Percentiles rank a stretch among this genome's conserved stretches.
These are phyloP conservation scores for Lachnellula suecica DNA, from an alignment of 2,329 filamentous ascomycete species.

Conservation along the genomic window DNA sequence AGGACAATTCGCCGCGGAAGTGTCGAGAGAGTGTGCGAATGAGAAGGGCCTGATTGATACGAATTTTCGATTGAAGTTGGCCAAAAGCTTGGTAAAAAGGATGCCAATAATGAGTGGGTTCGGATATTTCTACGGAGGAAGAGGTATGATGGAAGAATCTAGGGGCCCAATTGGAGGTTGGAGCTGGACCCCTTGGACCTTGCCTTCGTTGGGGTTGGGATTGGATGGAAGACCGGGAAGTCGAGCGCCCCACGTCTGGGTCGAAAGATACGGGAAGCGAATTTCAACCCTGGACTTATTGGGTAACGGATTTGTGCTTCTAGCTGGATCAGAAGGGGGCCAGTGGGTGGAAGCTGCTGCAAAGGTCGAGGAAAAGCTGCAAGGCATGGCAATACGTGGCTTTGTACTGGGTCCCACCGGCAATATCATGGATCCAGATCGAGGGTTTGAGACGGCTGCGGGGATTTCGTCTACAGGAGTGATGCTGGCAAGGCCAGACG, in stretches of 20 bases:
- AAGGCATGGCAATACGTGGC: conserved; percentile 3
- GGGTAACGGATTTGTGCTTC: conserved; percentile 28
- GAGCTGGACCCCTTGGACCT: conserved; percentile 31
- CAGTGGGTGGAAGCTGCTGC: conserved; percentile 15
- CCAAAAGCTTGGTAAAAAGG: neutral
- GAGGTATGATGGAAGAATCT: conserved; percentile 9
- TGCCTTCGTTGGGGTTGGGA: conserved; percentile 24
- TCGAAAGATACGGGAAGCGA: conserved; percentile 21
- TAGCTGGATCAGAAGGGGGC: conserved; percentile 23
- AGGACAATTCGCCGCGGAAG: conserved; percentile 21
- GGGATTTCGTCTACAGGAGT: conserved; percentile 32
- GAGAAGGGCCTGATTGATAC: conserved; percentile 11
- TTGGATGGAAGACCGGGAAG: conserved; percentile 32
- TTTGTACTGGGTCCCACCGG: conserved; percentile 19
- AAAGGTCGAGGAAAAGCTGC: conserved; percentile 3
- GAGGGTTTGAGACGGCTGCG: conserved; percentile 24
- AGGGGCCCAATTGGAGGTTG: conserved; percentile 18
- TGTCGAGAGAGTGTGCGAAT: conserved; percentile 12
- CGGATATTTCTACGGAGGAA: conserved; percentile 16
- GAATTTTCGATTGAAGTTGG: neutral
- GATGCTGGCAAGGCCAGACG: conserved; percentile 36
- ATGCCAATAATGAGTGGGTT: conserved; percentile 8
- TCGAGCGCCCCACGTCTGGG: conserved; percentile 34
- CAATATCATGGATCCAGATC: conserved; percentile 11
- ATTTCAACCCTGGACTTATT: conserved; percentile 35